Base-by-base conservation (phyloP, 164 flowering plant species). In the Tetrastigma voinierianum region DNA sequence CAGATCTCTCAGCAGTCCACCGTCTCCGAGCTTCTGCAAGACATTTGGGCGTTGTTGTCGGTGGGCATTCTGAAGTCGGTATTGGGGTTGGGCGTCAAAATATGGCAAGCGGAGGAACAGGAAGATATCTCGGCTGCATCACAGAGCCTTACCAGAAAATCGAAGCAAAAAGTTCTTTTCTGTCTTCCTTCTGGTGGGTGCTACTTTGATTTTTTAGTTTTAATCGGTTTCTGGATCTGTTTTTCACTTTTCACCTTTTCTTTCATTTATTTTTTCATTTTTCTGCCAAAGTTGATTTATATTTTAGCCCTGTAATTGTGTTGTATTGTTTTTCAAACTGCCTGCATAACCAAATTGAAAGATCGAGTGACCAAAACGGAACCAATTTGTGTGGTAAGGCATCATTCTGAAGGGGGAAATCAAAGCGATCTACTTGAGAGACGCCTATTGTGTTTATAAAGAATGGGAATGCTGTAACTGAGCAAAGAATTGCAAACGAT, bases 101-200 rank as follows among this genome's bases (percentile, higher is more conserved):
- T 78, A 81, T 82, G 87, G 86, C 84, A 43, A 74, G 55, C 23
- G 83, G 70, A 25, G 71, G 25, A 74, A 64, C 72, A 73, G 83
- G 77, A 88, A 77, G 77, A 74, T 88, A 40, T 83, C n/a, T n/a
- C 89, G 15, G 86, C 93, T 17, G 83, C 89, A 24, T 82, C 93
- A 16, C 9, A 77, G 93, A 53, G 78, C 86, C 88, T 82, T 76
- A 86, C 89, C 59, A 68, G 89, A 64, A 82, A 66, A 70, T 64
- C 84, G 0, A 84, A 77, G 65, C 77, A 82, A 44, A 60, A n/a
- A n/a, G 44, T 54, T 24, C 62, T 62, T 72, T 81, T 18, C 76
- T 76, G 59, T 49, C 72, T 77, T 32, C 78, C 77, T 69, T 66
- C 85, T 32, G 86, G 89, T 81, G 43, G 53, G 47, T 64, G 40